Percentiles rank a stretch among this genome's conserved stretches.
Evolutionary conservation across 345 rosid genomes (phyloP).

Genomic region (Moringa oleifera): DNA sequence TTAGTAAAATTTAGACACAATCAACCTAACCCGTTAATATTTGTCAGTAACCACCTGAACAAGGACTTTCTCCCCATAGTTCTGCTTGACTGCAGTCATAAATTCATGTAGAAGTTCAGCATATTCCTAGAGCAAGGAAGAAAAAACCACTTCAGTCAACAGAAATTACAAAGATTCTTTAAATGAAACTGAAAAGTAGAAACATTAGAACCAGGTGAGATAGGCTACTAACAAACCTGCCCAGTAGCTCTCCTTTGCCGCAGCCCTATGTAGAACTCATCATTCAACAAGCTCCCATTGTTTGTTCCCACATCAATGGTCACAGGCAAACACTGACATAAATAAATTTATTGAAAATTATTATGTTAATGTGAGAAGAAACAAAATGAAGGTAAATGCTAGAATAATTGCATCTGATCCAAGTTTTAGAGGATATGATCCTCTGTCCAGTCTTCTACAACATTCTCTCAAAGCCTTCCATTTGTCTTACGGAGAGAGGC

Average conservation of each 20-base stretch:
- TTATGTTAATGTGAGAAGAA: not conserved
- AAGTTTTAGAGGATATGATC: not conserved
- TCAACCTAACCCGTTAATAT: not conserved
- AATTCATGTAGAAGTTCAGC: constrained; percentile 89
- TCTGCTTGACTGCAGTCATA: constrained; percentile 94
- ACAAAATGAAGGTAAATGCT: not conserved
- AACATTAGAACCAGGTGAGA: constrained; percentile 7
- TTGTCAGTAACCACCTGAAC: constrained; percentile 56
- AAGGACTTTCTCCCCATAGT: constrained; percentile 89
- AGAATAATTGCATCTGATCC: not conserved
- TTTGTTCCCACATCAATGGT: constrained; percentile 99
- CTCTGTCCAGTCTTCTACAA: not conserved
- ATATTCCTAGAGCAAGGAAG: constrained; percentile 58
- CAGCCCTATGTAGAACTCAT: constrained; percentile 92
- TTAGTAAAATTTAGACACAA: constrained; percentile 1
- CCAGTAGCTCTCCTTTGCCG: constrained; percentile 95
- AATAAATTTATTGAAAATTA: not conserved
- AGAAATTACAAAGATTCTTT: not conserved
- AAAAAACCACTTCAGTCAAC: constrained; percentile 11
- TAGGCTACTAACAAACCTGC: constrained; percentile 41
- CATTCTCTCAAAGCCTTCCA: not conserved
- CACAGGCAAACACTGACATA: constrained; percentile 83
- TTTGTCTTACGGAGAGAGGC: not conserved
- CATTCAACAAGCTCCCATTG: constrained; percentile 79
- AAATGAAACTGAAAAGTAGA: constrained; percentile 10